Conservation (phyloP, 208 protist genomes). For the Herpetomonas tarakana region DNA sequence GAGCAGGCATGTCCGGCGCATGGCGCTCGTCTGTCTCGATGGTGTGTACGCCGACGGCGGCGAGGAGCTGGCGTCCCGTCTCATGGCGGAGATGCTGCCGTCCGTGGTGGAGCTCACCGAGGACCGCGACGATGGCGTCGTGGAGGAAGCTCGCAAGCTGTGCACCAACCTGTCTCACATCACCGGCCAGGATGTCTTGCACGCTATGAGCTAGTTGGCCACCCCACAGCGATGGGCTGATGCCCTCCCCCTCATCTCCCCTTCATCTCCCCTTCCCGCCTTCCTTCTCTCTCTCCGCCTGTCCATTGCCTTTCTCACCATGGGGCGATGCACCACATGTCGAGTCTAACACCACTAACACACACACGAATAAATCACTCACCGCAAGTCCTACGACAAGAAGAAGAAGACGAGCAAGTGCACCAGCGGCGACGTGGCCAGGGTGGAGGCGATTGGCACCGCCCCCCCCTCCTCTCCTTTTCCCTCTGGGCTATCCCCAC, state of each 20-base stretch:
- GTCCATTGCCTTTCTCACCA: too few relatives aligned
- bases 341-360: too few relatives aligned
- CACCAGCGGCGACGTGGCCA: too few relatives aligned
- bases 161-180: conserved; percentile 85
- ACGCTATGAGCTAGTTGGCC: conserved; percentile 65
- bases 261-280: background rate
- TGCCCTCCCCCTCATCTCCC: too few relatives aligned
- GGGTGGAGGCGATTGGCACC: too few relatives aligned
- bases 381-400: conserved; percentile 1
- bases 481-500: too few relatives aligned
- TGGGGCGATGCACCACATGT: too few relatives aligned
- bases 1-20: conserved; percentile 59
- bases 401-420: background rate
- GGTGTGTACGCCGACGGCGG: conserved; percentile 87
- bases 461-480: too few relatives aligned
- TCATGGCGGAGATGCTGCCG: conserved; percentile 89
- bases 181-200: conserved; percentile 86
- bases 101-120: conserved; percentile 89
- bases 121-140: conserved; percentile 73
- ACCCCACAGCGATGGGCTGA: background rate
- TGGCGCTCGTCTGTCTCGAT: conserved; percentile 66
- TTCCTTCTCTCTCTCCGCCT: background rate
- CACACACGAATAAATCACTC: background rate
- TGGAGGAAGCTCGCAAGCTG: conserved; percentile 76
- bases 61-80: conserved; percentile 81